phyloP scores from a whole-genome alignment of 768 basidiomycete species.

The button mushroom (Agaricus bisporus) region DNA sequence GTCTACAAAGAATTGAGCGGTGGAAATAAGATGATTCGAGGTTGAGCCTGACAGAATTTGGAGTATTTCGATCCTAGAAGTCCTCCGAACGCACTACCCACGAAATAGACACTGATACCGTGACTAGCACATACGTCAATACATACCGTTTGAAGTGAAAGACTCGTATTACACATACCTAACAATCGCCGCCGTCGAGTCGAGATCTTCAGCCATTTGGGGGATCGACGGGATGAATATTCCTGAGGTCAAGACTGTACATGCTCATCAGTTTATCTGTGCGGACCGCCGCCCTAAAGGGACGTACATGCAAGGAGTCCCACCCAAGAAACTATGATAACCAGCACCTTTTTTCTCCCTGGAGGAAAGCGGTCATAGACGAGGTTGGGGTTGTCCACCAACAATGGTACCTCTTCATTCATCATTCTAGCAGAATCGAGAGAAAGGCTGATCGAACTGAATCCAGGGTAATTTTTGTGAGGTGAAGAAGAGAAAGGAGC shows the following conservation, averaged over 20 bases:
- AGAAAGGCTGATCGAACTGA: not conserved
- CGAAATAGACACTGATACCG: constrained; percentile 29
- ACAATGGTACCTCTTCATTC: constrained; percentile 22
- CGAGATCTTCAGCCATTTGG: constrained; percentile 59
- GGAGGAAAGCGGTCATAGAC: constrained; percentile 57
- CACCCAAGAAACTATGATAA: constrained; percentile 51
- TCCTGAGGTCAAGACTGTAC: constrained; percentile 58
- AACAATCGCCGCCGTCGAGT: constrained; percentile 50
- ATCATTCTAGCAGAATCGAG: not conserved
- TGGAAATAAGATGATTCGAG: not conserved
- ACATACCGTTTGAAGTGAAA: not conserved
- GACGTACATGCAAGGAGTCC: constrained; percentile 57
- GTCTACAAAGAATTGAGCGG: constrained; percentile 31
- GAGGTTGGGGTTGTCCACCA: constrained; percentile 22
- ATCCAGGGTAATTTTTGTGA: too few species aligned
- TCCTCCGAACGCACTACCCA: constrained; percentile 26
- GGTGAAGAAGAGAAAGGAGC: too few species aligned
- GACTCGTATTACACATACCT: constrained; percentile 32
- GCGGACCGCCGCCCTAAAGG: not conserved
- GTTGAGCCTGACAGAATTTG: constrained; percentile 27
- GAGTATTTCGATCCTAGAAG: constrained; percentile 30
- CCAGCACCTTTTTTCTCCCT: constrained; percentile 44
- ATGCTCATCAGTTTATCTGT: not conserved
- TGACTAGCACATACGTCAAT: constrained; percentile 16
- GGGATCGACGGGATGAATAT: constrained; percentile 73